A percentile compares a stretch with the other conserved stretches of the same genome.
phyloP scores from a whole-genome alignment of 1,284 basidiomycete species.

The Ustilago hordei region DNA sequence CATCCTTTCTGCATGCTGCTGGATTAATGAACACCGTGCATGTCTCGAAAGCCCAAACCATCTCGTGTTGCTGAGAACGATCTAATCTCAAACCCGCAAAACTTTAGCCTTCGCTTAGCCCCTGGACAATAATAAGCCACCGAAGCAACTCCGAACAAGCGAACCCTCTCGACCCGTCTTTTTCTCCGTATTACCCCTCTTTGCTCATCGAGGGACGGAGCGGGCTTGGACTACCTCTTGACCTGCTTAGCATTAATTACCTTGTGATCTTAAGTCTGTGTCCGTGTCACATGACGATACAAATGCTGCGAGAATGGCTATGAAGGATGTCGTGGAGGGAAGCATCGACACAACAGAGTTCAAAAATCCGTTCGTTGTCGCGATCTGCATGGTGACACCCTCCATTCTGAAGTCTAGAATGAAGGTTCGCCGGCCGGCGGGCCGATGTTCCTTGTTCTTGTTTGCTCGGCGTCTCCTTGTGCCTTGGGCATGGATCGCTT shows the following conservation, averaged over 20 bases:
- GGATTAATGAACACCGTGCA: no score
- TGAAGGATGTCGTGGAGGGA: background rate
- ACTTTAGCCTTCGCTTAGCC: background rate
- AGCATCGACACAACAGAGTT: background rate
- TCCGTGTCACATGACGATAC: no score
- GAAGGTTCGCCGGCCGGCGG: constrained; percentile 2
- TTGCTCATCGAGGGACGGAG: background rate
- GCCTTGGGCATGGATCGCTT: background rate
- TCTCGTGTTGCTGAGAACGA: background rate
- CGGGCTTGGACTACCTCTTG: background rate
- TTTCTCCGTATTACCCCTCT: background rate
- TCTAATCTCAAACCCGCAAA: background rate
- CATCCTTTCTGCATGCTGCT: no score
- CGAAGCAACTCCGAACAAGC: background rate
- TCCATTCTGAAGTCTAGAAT: background rate
- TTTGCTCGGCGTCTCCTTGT: background rate
- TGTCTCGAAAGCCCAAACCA: no score
- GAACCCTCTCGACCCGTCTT: background rate
- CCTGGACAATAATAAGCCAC: background rate
- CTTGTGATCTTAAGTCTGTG: no score
- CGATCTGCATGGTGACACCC: background rate
- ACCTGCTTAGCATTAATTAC: no score
- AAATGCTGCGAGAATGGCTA: background rate
- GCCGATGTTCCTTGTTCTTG: background rate
- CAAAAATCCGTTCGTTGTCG: background rate